Evolutionary conservation across 441 rosid genomes (phyloP).

Genomic region (Populus hybrid): DNA sequence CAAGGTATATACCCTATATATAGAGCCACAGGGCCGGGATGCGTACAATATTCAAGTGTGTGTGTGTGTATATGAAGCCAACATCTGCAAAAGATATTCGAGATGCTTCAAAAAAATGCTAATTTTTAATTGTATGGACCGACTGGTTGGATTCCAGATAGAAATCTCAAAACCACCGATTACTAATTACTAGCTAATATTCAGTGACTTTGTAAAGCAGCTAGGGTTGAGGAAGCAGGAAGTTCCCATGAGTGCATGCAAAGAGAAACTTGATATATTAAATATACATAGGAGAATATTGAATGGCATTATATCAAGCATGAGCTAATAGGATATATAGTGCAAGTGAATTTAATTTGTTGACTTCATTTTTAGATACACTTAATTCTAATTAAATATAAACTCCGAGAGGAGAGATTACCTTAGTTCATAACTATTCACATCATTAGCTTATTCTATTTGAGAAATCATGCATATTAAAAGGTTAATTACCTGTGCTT

Average conservation of each 20-base stretch:
- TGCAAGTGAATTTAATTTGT: too few relatives aligned
- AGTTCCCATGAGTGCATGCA: neutral
- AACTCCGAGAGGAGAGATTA: too few relatives aligned
- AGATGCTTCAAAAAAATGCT: neutral
- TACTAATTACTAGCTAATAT: neutral
- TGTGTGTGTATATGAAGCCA: constrained; percentile 29
- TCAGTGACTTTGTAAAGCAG: constrained; percentile 10
- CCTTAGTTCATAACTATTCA: too few relatives aligned
- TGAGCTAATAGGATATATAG: neutral
- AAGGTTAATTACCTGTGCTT: too few relatives aligned
- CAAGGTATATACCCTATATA: constrained; percentile 37
- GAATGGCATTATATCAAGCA: neutral
- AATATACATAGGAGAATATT: too few relatives aligned
- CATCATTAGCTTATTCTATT: too few relatives aligned
- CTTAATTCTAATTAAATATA: too few relatives aligned
- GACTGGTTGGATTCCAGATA: constrained; percentile 20
- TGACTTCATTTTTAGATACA: too few relatives aligned
- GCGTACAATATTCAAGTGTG: neutral
- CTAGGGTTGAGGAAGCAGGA: constrained; percentile 23
- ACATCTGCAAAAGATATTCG: constrained; percentile 1
- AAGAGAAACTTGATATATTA: too few relatives aligned
- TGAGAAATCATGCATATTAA: too few relatives aligned
- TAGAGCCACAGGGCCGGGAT: neutral
- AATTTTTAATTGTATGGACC: constrained; percentile 16
- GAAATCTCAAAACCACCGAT: constrained; percentile 24